These are phyloP conservation scores for Teunomyces panamensis DNA, from an alignment of 805 yeast species.

Conservation along the genomic window DNA sequence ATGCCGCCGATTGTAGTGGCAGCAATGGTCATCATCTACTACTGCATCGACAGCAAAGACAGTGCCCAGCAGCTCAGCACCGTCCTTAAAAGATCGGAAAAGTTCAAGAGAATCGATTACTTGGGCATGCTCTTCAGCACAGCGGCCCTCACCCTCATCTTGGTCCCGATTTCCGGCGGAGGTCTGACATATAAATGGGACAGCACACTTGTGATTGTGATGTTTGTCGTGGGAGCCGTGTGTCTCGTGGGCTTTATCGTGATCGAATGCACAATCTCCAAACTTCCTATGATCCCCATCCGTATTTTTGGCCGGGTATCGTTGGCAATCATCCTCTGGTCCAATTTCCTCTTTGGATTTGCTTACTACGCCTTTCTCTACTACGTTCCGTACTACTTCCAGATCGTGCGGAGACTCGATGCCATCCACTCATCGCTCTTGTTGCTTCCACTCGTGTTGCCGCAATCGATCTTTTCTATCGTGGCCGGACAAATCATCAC, in stretches of 20 bases:
- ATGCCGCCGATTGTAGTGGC: slow-evolving; percentile 18
- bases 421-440: slow-evolving; percentile 19
- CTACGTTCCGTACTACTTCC: slow-evolving; percentile 23
- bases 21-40: slow-evolving; percentile 13
- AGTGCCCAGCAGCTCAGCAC: slow-evolving; percentile 14
- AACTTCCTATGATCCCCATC: slow-evolving; percentile 33
- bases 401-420: slow-evolving; percentile 20
- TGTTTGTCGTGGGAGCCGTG: slow-evolving; percentile 17
- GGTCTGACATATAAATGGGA: slow-evolving; percentile 15
- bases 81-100: slow-evolving; percentile 30
- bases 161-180: slow-evolving; percentile 16
- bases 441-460: slow-evolving; percentile 23
- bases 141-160: slow-evolving; percentile 9
- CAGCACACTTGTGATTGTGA: slow-evolving; percentile 11
- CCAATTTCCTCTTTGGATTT: slow-evolving; percentile 28
- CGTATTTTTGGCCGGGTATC: slow-evolving; percentile 19
- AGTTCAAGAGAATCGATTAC: slow-evolving; percentile 23
- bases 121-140: slow-evolving; percentile 12
- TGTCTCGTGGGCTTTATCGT: slow-evolving; percentile 19
- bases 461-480: slow-evolving; percentile 17
- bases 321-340: slow-evolving; percentile 17
- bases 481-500: slow-evolving; percentile 19
- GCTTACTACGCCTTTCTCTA: slow-evolving; percentile 23
- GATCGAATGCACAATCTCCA: slow-evolving; percentile 27
- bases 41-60: slow-evolving; percentile 12